A percentile compares a stretch with the other conserved stretches of the same genome.
Evolutionary conservation across 2,329 filamentous ascomycete species (phyloP).

Genomic region (Botrytis pseudocinerea): DNA sequence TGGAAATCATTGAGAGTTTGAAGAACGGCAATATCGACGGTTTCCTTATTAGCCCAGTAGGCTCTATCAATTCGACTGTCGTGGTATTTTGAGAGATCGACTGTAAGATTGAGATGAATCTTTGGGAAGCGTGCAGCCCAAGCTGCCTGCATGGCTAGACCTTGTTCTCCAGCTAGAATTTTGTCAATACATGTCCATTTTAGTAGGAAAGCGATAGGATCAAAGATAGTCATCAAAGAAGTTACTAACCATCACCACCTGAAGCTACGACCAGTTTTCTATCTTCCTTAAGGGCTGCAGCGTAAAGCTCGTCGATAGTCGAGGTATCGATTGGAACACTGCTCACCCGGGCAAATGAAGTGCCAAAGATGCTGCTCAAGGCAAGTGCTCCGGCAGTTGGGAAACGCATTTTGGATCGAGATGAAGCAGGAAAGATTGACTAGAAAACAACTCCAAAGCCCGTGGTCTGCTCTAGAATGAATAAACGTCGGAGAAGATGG

Average conservation of each 20-base stretch:
- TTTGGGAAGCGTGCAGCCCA: slow-evolving; percentile 10
- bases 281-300: neutral
- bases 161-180: neutral
- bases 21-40: slow-evolving; percentile 49
- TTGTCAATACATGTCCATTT: neutral
- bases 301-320: neutral
- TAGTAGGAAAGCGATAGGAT: neutral
- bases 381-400: neutral
- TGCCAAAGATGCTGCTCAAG: neutral
- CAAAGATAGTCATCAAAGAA: neutral
- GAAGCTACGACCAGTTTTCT: neutral
- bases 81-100: slow-evolving; percentile 57
- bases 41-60: slow-evolving; percentile 43
- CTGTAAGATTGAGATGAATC: slow-evolving; percentile 40
- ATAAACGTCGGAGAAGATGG: neutral
- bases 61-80: slow-evolving; percentile 50
- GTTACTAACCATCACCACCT: slow-evolving; percentile 15
- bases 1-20: slow-evolving; percentile 55
- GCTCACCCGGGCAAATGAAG: slow-evolving; percentile 2
- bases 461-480: neutral
- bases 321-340: neutral
- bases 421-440: neutral
- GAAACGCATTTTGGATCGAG: neutral
- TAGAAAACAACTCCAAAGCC: neutral
- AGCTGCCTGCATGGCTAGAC: neutral